Evolutionary conservation across 768 basidiomycete species (phyloP), one percentile per base, ranked within the genome.

Genomic region (Boletus subcaerulescens): DNA sequence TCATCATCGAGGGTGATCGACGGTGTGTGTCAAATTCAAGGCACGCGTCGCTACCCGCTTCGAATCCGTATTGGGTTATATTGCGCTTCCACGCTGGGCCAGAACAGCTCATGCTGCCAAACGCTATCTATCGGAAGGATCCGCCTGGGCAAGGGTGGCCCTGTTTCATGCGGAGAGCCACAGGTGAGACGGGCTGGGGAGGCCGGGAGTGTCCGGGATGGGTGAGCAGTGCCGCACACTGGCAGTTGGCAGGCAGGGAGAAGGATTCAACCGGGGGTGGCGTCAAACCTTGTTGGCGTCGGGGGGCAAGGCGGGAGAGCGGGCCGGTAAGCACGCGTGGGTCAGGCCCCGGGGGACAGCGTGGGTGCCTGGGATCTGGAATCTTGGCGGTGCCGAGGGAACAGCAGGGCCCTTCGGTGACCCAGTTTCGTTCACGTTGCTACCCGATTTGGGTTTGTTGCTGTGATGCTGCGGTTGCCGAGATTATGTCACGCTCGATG

Each of bases 351-450:
- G 49, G 50, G 41, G 42, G 35, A 46, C 50, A 39, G 52, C 20
- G 53, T 63, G 67, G 67, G 77, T 68, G 48, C 60, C 66, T 71
- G 56, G 33, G 63, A 71, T 71, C 73, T 61, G 62, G 20, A 66
- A 76, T 78, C 76, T 74, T 75, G 74, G 76, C 78, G 77, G 72
- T 73, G 77, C 71, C 71, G 68, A 71, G 71, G 70, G 65, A 64
- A 60, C 62, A 60, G 61, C 65, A 61, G 38, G 53, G 50, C 60
- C 14, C 38, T 65, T 62, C 61, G 68, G 63, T 58, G 61, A 59
- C 46, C 50, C 52, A 56, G 67, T 65, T 65, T 67, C 66, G 64
- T 55, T 67, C 67, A 60, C 53, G 60, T 61, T 66, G 48, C 52
- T 58, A 65, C 73, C 74, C 66, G 71, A 74, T 78, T 59, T 64